Percentiles rank a stretch among this genome's conserved stretches.
phyloP scores from a whole-genome alignment of 305 asterid species.

The Fraxinus platypoda region DNA sequence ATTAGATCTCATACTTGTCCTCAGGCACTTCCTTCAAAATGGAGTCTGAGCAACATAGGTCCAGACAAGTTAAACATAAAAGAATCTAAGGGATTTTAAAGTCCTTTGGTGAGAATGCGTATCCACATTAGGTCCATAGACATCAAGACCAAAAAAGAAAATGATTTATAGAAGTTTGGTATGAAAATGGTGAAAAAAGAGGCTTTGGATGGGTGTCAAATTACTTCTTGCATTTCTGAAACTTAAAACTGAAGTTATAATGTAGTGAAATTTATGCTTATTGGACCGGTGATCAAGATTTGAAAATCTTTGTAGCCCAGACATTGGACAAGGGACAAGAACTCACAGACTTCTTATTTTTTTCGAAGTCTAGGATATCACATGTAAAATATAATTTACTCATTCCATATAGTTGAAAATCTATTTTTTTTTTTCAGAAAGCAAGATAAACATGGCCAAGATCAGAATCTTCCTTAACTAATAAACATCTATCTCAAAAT shows the following conservation, averaged over 20 bases:
- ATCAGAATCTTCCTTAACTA: neutral
- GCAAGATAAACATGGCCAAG: neutral
- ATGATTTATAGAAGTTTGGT: neutral
- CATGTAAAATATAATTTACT: neutral
- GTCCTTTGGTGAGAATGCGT: neutral
- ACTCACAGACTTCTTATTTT: neutral
- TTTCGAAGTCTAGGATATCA: neutral
- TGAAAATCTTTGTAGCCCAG: neutral
- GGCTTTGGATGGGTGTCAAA: neutral
- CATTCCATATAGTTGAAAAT: neutral
- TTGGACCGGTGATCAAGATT: neutral
- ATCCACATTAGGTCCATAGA: neutral
- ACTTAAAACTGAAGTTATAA: neutral
- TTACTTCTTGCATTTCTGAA: neutral
- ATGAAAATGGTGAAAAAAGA: neutral
- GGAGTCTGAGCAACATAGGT: neutral
- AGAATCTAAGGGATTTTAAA: neutral
- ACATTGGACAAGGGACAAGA: neutral
- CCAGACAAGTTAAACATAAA: neutral
- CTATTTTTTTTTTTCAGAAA: neutral
- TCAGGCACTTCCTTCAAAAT: neutral
- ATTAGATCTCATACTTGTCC: neutral
- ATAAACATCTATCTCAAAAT: neutral
- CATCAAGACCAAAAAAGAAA: neutral
- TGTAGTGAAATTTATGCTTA: neutral